Evolutionary conservation across 192 early-diverging fungal genomes (phyloP).

Genomic region (Pilaira anomala): DNA sequence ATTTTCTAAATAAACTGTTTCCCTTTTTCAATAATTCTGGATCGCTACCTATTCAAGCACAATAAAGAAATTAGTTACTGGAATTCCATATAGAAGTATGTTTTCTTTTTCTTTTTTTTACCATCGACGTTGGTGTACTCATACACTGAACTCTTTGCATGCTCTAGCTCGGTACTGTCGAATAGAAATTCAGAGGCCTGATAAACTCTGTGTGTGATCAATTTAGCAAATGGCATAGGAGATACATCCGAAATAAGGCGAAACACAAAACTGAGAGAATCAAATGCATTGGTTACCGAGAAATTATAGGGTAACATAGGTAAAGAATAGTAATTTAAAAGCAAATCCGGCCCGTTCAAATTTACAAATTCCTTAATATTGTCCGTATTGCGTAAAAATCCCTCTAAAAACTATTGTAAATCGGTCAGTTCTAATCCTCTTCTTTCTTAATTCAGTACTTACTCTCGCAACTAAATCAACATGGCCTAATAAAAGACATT

Average conservation of each 20-base stretch:
- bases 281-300: conserved; percentile 54
- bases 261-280: conserved; percentile 69
- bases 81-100: too few relatives aligned
- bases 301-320: conserved; percentile 75
- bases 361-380: conserved; percentile 76
- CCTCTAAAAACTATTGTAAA: conserved; percentile 64
- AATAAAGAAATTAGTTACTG: too few relatives aligned
- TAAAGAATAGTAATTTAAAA: conserved; percentile 64
- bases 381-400: conserved; percentile 71
- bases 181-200: conserved; percentile 39
- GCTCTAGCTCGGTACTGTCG: conserved; percentile 24
- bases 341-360: conserved; percentile 51
- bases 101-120: too few relatives aligned
- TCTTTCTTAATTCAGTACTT: too few relatives aligned
- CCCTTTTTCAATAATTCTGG: conserved; percentile 32
- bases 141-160: background rate
- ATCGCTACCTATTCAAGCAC: conserved; percentile 38
- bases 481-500: conserved; percentile 47
- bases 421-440: too few relatives aligned
- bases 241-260: conserved; percentile 64
- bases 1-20: conserved; percentile 47
- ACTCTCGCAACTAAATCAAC: conserved; percentile 66
- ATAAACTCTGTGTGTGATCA: conserved; percentile 52
- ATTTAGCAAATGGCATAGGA: conserved; percentile 45
- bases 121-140: background rate